phyloP scores from a whole-genome alignment of 1,284 basidiomycete genomes.

The Takashimella tepidaria region DNA sequence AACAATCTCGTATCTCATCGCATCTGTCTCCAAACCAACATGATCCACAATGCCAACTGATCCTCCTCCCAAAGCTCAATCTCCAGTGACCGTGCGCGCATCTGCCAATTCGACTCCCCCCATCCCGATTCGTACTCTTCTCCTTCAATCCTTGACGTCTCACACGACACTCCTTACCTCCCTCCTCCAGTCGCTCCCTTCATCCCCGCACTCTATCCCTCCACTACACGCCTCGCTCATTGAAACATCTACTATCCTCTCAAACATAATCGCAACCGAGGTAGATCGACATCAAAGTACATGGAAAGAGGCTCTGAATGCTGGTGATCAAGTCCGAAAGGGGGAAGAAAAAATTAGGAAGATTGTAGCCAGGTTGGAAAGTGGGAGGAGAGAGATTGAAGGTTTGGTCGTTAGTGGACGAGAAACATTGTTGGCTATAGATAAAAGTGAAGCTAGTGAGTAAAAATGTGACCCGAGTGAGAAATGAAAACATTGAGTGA shows the following conservation, averaged over 20 bases:
- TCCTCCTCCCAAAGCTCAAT: too few relatives aligned
- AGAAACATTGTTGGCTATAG: conserved; percentile 23
- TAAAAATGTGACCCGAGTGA: conserved; percentile 1
- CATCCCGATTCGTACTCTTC: conserved; percentile 24
- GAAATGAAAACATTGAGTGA: too few relatives aligned
- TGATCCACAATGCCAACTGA: too few relatives aligned
- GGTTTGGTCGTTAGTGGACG: conserved; percentile 25
- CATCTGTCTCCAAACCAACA: too few relatives aligned
- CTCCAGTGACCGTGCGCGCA: too few relatives aligned
- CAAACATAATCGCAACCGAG: conserved; percentile 18
- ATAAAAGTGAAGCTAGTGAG: conserved; percentile 27
- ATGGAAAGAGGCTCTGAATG: conserved; percentile 18
- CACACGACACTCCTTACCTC: conserved; percentile 34
- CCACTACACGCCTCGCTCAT: conserved; percentile 21
- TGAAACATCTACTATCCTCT: conserved; percentile 19
- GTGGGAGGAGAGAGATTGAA: conserved; percentile 28
- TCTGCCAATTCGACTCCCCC: too few relatives aligned
- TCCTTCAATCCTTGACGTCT: conserved; percentile 35
- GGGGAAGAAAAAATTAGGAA: conserved; percentile 27
- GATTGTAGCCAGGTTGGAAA: conserved; percentile 25
- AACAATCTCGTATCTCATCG: too few relatives aligned
- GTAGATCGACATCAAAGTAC: conserved; percentile 30
- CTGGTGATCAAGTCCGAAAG: conserved; percentile 24
- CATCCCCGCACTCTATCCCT: conserved; percentile 8
- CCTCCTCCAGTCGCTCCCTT: conserved; percentile 27